Percentiles rank a stretch among this genome's conserved stretches.
Conservation (phyloP, 805 yeast species). For the Wickerhamomyces bisporus region DNA sequence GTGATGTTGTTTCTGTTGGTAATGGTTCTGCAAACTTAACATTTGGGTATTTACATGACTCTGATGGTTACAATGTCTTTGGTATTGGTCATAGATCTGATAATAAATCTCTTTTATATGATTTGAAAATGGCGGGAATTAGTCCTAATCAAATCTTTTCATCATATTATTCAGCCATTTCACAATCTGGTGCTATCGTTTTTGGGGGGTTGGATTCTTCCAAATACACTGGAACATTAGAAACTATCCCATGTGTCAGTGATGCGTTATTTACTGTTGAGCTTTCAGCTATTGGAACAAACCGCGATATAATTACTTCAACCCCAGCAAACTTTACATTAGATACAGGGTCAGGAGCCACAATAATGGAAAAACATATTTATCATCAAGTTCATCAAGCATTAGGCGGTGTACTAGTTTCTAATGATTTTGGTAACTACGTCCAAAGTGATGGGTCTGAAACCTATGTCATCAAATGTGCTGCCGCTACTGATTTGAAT, state of each 20-base stretch:
- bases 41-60: neutral
- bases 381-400: conserved; percentile 14
- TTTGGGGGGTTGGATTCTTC: conserved; percentile 20
- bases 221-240: conserved; percentile 12
- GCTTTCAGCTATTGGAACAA: conserved; percentile 11
- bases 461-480: conserved; percentile 28
- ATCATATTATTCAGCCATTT: conserved; percentile 2
- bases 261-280: conserved; percentile 4
- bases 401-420: conserved; percentile 8
- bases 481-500: conserved; percentile 9
- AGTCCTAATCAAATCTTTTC: conserved; percentile 11
- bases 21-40: neutral
- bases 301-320: conserved; percentile 8
- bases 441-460: conserved; percentile 33
- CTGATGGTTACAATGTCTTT: conserved; percentile 4
- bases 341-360: conserved; percentile 18
- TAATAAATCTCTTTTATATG: conserved; percentile 1
- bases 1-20: neutral
- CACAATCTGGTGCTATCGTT: conserved; percentile 11
- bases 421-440: neutral
- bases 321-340: conserved; percentile 2
- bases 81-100: conserved; percentile 10
- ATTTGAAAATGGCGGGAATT: conserved; percentile 1
- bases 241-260: conserved; percentile 6
- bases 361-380: conserved; percentile 4